phyloP scores from a whole-genome alignment of 2,329 filamentous ascomycete species.

The Ophidiomyces ophidiicola region DNA sequence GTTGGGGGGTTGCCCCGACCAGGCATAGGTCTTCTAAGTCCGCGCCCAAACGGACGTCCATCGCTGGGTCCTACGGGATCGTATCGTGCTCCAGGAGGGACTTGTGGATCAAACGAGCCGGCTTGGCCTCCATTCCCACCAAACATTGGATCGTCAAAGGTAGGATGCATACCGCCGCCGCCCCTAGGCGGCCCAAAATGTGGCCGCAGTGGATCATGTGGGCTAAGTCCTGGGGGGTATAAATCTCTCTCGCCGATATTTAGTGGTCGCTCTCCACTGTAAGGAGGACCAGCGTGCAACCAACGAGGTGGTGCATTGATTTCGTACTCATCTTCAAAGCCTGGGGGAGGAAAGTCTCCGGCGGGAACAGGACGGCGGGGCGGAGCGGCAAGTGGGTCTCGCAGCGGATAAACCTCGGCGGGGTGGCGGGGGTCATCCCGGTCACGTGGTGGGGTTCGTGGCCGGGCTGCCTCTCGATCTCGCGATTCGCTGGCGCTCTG shows the following conservation, averaged over 20 bases:
- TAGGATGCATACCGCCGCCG: conserved; percentile 84
- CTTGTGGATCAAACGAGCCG: conserved; percentile 53
- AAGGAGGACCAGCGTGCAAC: conserved; percentile 24
- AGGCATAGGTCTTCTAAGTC: conserved; percentile 12
- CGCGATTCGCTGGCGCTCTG: conserved; percentile 16
- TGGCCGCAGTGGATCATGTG: conserved; percentile 65
- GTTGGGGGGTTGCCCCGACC: conserved; percentile 39
- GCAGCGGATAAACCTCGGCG: conserved; percentile 55
- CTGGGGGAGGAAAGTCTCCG: conserved; percentile 70
- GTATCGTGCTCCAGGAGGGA: conserved; percentile 79
- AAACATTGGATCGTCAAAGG: conserved; percentile 84
- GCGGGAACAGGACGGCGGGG: conserved; percentile 54
- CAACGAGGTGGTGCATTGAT: conserved; percentile 56
- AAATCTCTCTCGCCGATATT: conserved; percentile 77
- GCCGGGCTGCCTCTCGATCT: conserved; percentile 22
- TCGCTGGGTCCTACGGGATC: conserved; percentile 71
- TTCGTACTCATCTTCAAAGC: conserved; percentile 87
- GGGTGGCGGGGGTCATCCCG: conserved; percentile 47
- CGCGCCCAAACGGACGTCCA: conserved; percentile 38
- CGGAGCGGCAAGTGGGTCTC: conserved; percentile 50
- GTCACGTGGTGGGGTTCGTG: conserved; percentile 35
- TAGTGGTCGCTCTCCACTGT: conserved; percentile 43
- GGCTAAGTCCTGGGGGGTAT: conserved; percentile 74
- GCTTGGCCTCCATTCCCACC: conserved; percentile 41
- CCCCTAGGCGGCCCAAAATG: conserved; percentile 52